These are phyloP conservation scores for Termitomyces eurrhizus DNA, from an alignment of 768 basidiomycete species.

Conservation along the genomic window DNA sequence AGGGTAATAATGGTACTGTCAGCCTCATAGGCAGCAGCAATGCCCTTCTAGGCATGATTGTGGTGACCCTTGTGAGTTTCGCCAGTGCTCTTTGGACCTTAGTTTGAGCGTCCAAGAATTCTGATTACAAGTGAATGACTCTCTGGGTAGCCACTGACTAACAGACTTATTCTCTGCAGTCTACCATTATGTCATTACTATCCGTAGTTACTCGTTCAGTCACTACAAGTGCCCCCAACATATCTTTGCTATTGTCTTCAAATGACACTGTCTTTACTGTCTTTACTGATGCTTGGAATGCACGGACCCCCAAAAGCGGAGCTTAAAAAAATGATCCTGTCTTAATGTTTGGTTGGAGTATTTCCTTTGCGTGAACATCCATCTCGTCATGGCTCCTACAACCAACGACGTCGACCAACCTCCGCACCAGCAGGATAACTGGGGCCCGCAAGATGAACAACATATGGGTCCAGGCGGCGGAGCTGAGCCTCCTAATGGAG, in stretches of 20 bases:
- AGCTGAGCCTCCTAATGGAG: slow-evolving; percentile 41
- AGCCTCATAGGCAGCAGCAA: slow-evolving; percentile 23
- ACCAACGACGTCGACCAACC: slow-evolving; percentile 25
- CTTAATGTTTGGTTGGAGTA: slow-evolving; percentile 11
- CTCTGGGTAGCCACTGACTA: not conserved
- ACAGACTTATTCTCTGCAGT: slow-evolving; percentile 12
- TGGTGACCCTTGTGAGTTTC: slow-evolving; percentile 31
- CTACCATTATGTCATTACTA: slow-evolving; percentile 14
- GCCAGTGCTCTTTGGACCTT: slow-evolving; percentile 43
- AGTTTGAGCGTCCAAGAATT: slow-evolving; percentile 19
- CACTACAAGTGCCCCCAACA: slow-evolving; percentile 8
- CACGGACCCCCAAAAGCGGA: slow-evolving; percentile 18
- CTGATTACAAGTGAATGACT: not conserved
- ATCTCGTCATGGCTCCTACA: slow-evolving; percentile 17
- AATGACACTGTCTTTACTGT: slow-evolving; percentile 1
- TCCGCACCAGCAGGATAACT: slow-evolving; percentile 38
- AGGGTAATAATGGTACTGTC: slow-evolving; percentile 18
- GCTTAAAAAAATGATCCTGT: slow-evolving; percentile 15
- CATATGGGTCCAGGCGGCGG: slow-evolving; percentile 34
- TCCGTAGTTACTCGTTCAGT: slow-evolving; percentile 13
- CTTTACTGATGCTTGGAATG: slow-evolving; percentile 1
- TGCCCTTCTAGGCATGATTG: slow-evolving; percentile 32
- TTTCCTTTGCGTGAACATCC: slow-evolving; percentile 3
- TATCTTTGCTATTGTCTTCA: slow-evolving; percentile 12
- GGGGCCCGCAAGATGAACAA: slow-evolving; percentile 50